Evolutionary conservation across 306 rosid species (phyloP), one percentile per base, ranked within the genome.

Genomic region (Dryas drummondii): DNA sequence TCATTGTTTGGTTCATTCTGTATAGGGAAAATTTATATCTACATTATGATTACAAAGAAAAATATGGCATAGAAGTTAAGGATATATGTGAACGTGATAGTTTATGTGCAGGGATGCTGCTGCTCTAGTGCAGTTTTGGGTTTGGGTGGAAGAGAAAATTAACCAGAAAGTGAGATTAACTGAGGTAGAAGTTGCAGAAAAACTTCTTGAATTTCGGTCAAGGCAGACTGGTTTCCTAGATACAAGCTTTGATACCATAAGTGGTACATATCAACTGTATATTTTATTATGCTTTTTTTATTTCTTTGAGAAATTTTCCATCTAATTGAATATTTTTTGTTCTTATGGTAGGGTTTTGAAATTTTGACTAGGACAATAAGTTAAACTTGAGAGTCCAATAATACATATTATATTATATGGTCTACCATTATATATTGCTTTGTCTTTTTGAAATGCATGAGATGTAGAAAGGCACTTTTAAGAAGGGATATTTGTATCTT

Each of bases 181-280:
- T 26, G 98, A 94, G 85, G 90, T 87, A 69, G 92, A 90, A 40
- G 97, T 86, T 84, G 87, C 97, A 44, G 91, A 91, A 79, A 90
- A 88, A 80, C 96, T 94, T 79, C 90, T 94, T 19, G 97, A 91
- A 82, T 90, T 94, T 76, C 98, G 97, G 78, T 84, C 90, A 40
- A 90, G 74, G 72, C 97, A 90, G 83, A 89, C 81, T 80, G 98
- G 98, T 81, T 94, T 94, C 85, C 72, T 94, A 51, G 97, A 85
- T 81, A 91, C 96, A 72, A 94, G 97, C 87, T 94, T 94, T 79
- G 97, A 94, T 74, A 94, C 97, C 63, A 94, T 94, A 62, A 91
- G 98, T 78, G 98, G 88, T 87, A 83, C 59, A 48, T 79, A 22
- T 11, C 6, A 17, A 16, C 3, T 19, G 66, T 71, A 32, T 66